A percentile compares a stretch with the other conserved stretches of the same genome.
Conservation (phyloP, 163 green algal species). For the Chlamydomonas reinhardtii region DNA sequence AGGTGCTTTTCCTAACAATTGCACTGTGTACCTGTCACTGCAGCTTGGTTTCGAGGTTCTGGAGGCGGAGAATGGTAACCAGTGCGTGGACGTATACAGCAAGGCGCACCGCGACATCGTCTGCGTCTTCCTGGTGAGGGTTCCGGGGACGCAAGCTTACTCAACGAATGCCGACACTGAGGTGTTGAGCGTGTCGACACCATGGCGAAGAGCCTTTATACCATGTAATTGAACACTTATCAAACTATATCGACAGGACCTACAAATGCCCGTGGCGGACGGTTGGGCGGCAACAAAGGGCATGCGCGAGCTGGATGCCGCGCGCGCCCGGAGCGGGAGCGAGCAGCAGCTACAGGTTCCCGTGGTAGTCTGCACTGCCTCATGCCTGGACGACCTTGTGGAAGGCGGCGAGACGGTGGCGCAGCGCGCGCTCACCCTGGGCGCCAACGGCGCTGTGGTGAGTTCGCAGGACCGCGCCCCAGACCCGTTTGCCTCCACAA, state of each 20-base stretch:
- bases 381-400: slow-evolving; percentile 33
- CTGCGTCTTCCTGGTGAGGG: not conserved
- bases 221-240: too few species aligned
- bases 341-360: not conserved
- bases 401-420: slow-evolving; percentile 28
- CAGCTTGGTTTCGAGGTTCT: slow-evolving; percentile 48
- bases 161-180: too few species aligned
- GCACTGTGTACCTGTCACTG: not conserved
- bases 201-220: too few species aligned
- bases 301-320: slow-evolving; percentile 24
- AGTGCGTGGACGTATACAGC: slow-evolving; percentile 36
- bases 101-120: not conserved
- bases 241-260: not conserved
- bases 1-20: not conserved
- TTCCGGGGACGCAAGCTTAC: too few species aligned
- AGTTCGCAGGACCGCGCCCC: too few species aligned
- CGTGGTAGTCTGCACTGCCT: slow-evolving; percentile 37
- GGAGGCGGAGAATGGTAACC: slow-evolving; percentile 29
- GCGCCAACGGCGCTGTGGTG: slow-evolving; percentile 39
- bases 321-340: not conserved
- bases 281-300: slow-evolving; percentile 4
- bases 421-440: slow-evolving; percentile 19
- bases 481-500: too few species aligned
- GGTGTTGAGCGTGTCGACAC: too few species aligned
- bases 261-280: slow-evolving; percentile 41